These are phyloP conservation scores for Aspergillus spinulosporus DNA, from an alignment of 2,329 filamentous ascomycete species.

Conservation along the genomic window DNA sequence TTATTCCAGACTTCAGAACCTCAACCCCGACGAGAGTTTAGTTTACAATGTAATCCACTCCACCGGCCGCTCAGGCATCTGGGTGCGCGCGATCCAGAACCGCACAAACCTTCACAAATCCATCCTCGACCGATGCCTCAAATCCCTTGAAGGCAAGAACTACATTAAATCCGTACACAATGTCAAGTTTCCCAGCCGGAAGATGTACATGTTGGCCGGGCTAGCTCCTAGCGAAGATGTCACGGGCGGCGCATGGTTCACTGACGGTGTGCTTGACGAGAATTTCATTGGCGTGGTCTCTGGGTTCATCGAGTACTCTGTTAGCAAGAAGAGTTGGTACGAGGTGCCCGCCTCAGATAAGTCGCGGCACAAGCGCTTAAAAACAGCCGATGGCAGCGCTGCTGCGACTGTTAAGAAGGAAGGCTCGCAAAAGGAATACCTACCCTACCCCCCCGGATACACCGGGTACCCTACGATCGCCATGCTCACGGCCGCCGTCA, in stretches of 20 bases:
- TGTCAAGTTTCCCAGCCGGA: conserved; percentile 85
- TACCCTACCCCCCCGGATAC: conserved; percentile 65
- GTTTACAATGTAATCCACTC: conserved; percentile 90
- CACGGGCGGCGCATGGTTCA: conserved; percentile 93
- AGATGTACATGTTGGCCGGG: conserved; percentile 91
- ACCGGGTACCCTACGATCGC: conserved; percentile 76
- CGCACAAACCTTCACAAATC: conserved; percentile 81
- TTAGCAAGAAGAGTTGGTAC: conserved; percentile 72
- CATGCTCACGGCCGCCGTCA: conserved; percentile 74
- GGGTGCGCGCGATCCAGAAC: conserved; percentile 81
- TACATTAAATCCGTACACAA: conserved; percentile 88
- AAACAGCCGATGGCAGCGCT: conserved; percentile 36
- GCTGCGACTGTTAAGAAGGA: conserved; percentile 28
- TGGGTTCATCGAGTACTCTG: conserved; percentile 69
- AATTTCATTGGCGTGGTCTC: conserved; percentile 80
- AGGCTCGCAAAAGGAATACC: conserved; percentile 33
- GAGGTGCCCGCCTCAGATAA: conserved; percentile 44
- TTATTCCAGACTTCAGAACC: conserved; percentile 40
- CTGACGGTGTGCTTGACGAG: conserved; percentile 83
- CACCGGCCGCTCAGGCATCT: conserved; percentile 80
- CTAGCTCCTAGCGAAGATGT: conserved; percentile 85
- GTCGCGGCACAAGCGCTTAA: conserved; percentile 45
- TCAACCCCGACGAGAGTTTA: conserved; percentile 71
- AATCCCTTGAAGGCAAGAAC: conserved; percentile 76
- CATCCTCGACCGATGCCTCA: conserved; percentile 76